Percentiles rank a stretch among this genome's conserved stretches.
These are phyloP conservation scores for Astrephomene gubernaculifera DNA, from an alignment of 139 green algal genomes.

Conservation along the genomic window DNA sequence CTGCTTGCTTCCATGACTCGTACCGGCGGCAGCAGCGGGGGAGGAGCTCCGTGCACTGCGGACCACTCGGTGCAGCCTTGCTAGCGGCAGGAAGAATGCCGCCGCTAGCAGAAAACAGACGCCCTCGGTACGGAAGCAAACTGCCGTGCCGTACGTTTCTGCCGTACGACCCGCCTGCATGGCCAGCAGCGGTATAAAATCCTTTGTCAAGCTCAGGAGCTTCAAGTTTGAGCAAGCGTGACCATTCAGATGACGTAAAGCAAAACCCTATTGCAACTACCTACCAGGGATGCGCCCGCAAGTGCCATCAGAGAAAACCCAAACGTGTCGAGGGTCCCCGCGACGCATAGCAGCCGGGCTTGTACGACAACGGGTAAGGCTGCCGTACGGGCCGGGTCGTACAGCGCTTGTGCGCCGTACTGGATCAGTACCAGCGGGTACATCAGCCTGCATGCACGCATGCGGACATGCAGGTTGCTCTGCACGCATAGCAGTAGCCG, in stretches of 20 bases:
- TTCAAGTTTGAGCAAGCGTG: too few species aligned
- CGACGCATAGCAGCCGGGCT: not conserved
- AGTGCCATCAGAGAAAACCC: slow-evolving; percentile 16
- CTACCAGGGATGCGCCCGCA: not conserved
- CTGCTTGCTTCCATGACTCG: too few species aligned
- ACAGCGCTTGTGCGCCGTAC: slow-evolving; percentile 36
- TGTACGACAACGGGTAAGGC: slow-evolving; percentile 10
- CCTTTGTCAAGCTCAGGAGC: too few species aligned
- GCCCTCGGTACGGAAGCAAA: slow-evolving; percentile 34
- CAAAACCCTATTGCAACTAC: too few species aligned
- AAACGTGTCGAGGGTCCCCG: not conserved
- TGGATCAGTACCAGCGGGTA: slow-evolving; percentile 34
- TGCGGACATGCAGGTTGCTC: not conserved
- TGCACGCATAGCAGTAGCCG: not conserved
- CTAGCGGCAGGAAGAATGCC: slow-evolving; percentile 1
- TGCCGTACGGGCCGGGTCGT: slow-evolving; percentile 20
- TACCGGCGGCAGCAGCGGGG: too few species aligned
- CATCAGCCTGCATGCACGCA: slow-evolving; percentile 9
- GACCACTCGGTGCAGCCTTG: too few species aligned
- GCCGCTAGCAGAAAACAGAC: slow-evolving; percentile 2
- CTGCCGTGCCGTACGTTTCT: not conserved
- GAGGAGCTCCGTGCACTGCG: too few species aligned
- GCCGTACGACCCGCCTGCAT: slow-evolving; percentile 25
- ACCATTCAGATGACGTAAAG: too few species aligned
- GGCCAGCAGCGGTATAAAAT: too few species aligned